Evolutionary conservation across 164 flowering plant species (phyloP).

Genomic region (Santalum album): DNA sequence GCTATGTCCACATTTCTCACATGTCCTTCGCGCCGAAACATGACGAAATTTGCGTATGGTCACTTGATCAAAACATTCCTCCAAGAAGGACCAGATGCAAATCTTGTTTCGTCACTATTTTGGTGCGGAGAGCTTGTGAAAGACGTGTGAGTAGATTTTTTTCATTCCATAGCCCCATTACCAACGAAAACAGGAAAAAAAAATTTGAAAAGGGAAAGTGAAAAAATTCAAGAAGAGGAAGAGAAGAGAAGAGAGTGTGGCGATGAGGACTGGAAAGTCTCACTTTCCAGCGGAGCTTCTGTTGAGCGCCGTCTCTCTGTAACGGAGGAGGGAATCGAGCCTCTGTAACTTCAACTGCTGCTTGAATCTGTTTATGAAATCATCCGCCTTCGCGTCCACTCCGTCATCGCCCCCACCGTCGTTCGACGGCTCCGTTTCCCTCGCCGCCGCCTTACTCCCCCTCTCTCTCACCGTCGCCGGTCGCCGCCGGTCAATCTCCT

Average conservation of each 20-base stretch:
- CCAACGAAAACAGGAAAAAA: too few species aligned
- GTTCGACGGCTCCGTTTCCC: slow-evolving; percentile 1
- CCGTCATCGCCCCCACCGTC: slow-evolving; percentile 37
- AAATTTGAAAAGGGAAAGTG: too few species aligned
- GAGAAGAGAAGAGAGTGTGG: background rate
- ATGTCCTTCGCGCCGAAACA: too few species aligned
- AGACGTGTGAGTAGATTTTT: too few species aligned
- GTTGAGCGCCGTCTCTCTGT: slow-evolving; percentile 27
- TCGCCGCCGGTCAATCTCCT: slow-evolving; percentile 9
- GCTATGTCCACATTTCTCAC: too few species aligned
- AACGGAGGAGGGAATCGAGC: background rate
- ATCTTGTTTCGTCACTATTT: too few species aligned
- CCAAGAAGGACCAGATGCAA: too few species aligned
- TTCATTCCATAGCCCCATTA: too few species aligned
- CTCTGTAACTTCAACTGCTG: background rate
- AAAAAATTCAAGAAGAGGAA: too few species aligned
- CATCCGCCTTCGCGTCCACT: slow-evolving; percentile 1
- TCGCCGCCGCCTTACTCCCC: slow-evolving; percentile 6
- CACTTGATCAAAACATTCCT: too few species aligned
- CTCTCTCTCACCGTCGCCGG: slow-evolving; percentile 19
- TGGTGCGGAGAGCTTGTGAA: too few species aligned
- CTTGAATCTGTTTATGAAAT: background rate
- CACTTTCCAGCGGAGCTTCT: background rate
- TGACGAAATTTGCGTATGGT: too few species aligned
- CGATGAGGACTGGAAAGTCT: background rate